Percentiles rank a stretch among this genome's conserved stretches.
Conservation (phyloP, 2,329 filamentous ascomycete species). For the Magnaporthales sp. region DNA sequence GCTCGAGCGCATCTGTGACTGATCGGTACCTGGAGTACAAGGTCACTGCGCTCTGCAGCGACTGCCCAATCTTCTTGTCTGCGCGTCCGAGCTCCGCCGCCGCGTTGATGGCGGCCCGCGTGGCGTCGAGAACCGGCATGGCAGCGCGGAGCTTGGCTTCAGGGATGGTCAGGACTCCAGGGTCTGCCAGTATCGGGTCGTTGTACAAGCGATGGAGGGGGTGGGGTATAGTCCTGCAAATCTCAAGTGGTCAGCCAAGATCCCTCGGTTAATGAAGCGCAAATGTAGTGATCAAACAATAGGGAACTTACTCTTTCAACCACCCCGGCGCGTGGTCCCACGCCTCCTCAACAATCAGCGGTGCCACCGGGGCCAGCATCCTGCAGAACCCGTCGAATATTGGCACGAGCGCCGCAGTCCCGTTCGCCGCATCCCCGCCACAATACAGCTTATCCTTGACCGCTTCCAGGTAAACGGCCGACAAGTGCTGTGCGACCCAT, state of each 20-base stretch:
- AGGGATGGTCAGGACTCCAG: slow-evolving; percentile 30
- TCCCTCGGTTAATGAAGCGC: background rate
- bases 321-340: slow-evolving; percentile 68
- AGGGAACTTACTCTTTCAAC: slow-evolving; percentile 35
- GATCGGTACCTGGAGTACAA: slow-evolving; percentile 35
- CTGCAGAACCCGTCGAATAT: slow-evolving; percentile 66
- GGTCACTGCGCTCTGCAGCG: slow-evolving; percentile 66
- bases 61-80: slow-evolving; percentile 68
- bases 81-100: slow-evolving; percentile 65
- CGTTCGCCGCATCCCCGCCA: slow-evolving; percentile 39
- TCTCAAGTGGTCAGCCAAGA: slow-evolving; percentile 5
- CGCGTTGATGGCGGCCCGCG: slow-evolving; percentile 61
- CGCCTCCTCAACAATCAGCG: slow-evolving; percentile 77
- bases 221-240: slow-evolving; percentile 19
- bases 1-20: slow-evolving; percentile 25
- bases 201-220: slow-evolving; percentile 40
- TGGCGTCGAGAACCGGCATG: slow-evolving; percentile 38
- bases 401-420: slow-evolving; percentile 52
- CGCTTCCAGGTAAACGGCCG: slow-evolving; percentile 88
- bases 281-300: background rate
- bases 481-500: slow-evolving; percentile 77
- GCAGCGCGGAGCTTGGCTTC: slow-evolving; percentile 30
- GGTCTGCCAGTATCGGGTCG: slow-evolving; percentile 30
- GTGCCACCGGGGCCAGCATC: slow-evolving; percentile 75
- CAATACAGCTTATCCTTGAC: slow-evolving; percentile 91